Evolutionary conservation across 768 basidiomycete species (phyloP), one percentile per base, ranked within the genome.

Genomic region (Lepiota brunneoincarnata): DNA sequence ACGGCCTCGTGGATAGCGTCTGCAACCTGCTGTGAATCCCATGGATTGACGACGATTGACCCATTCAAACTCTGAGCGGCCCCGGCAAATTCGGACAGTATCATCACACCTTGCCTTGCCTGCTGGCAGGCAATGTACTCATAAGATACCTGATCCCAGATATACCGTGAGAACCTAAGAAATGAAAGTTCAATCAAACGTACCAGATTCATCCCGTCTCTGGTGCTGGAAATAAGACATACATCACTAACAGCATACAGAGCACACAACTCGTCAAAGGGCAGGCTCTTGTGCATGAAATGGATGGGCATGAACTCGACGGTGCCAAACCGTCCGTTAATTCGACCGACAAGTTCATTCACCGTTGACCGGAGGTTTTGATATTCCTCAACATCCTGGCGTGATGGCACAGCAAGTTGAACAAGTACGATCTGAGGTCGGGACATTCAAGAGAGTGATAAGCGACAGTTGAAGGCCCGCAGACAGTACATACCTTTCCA

Each of bases 271-370:
- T 99, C 97, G 66, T 97, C 92, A 65, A 98, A 95, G 0, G 85
- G 73, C 49, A 98, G 76, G 59, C 86, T 89, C 72, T 95, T 95
- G 80, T 98, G 96, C 92, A 98, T 93, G 71, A 97, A 98, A 71
- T 98, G 97, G 56, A 99, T 98, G 5, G 97, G 97, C 93, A 98
- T 97, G 68, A 96, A 98, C 62, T 99, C 97, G 65, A 98, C 94
- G 1, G 97, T 98, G 26, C 97, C 97, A 64, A 99, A 99, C 7
- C 94, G 89, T 6, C 97, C 97, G 67, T 99, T 99, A 73, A 99
- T 98, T 21, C 96, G 85, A 2, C 97, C 97, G 26, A 99, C 97
- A 45, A 99, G 83, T 69, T 99, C 95, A 75, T 98, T 98, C 49
- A 98, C 94, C 1, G 90, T 92, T 15, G 93, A 86, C 14, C 97